These are phyloP conservation scores for Fusarium avenaceum DNA, from an alignment of 2,329 filamentous ascomycete species.

Conservation along the genomic window DNA sequence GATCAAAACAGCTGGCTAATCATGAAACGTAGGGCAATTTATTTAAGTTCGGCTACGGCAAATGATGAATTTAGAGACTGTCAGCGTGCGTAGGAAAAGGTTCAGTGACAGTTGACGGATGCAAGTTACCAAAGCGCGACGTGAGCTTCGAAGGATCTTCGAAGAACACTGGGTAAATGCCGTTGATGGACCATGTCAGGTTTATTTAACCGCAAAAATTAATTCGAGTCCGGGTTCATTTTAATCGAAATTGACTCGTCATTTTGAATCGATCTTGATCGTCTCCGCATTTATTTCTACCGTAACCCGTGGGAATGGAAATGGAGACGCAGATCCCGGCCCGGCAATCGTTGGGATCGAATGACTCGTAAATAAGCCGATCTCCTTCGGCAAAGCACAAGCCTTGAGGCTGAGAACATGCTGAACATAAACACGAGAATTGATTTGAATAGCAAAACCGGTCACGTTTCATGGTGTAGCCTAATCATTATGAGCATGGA, in stretches of 20 bases:
- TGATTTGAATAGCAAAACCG: background rate
- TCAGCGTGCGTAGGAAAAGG: background rate
- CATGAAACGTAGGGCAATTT: background rate
- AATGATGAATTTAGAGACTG: background rate
- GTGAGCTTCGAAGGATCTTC: too few species aligned
- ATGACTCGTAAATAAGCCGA: background rate
- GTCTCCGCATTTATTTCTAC: background rate
- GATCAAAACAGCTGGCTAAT: too few species aligned
- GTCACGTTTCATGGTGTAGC: too few species aligned
- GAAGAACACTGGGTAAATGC: accelerated
- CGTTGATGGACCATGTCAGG: background rate
- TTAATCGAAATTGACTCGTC: background rate
- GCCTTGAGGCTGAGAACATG: too few species aligned
- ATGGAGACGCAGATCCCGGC: background rate
- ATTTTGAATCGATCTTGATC: background rate
- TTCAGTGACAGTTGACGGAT: too few species aligned
- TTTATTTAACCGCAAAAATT: background rate
- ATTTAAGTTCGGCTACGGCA: background rate
- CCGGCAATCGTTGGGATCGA: background rate
- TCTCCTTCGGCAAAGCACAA: background rate
- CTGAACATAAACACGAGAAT: background rate
- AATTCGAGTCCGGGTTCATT: background rate
- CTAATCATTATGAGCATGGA: background rate
- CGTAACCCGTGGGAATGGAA: background rate
- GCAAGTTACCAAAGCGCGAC: too few species aligned